Percentiles rank a stretch among this genome's conserved stretches.
phyloP scores from a whole-genome alignment of 164 flowering plant genomes.

The Echeveria elegans region DNA sequence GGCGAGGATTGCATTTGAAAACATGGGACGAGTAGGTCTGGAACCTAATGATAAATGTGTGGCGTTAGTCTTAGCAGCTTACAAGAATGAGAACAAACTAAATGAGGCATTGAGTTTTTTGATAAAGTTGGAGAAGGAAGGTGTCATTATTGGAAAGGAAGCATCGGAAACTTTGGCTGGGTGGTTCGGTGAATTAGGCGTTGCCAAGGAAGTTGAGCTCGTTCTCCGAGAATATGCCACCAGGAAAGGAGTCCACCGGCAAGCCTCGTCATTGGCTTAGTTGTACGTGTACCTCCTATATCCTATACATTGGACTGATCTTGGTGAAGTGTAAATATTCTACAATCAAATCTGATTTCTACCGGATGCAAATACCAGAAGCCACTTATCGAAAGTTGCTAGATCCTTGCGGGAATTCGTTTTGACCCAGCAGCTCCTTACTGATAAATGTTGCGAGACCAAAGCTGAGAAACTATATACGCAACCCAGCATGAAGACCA shows the following conservation, averaged over 20 bases:
- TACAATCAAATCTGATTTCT: not conserved
- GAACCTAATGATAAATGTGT: constrained; percentile 71
- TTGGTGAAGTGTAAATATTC: not conserved
- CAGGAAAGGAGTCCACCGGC: not conserved
- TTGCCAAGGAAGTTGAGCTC: constrained; percentile 60
- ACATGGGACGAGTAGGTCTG: constrained; percentile 55
- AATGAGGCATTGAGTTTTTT: constrained; percentile 54
- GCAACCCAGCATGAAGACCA: too few species aligned
- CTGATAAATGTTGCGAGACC: too few species aligned
- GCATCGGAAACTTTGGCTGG: constrained; percentile 49
- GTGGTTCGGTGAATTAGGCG: constrained; percentile 69
- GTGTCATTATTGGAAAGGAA: constrained; percentile 51
- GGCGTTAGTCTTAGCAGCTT: constrained; percentile 52
- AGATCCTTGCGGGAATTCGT: too few species aligned
- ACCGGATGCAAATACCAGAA: too few species aligned
- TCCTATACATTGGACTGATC: not conserved
- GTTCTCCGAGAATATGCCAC: constrained; percentile 39
- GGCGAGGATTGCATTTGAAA: constrained; percentile 60
- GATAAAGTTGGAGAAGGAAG: constrained; percentile 54
- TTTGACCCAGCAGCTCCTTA: too few species aligned
- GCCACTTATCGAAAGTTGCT: too few species aligned
- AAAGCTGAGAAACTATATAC: not conserved
- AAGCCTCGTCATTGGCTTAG: not conserved
- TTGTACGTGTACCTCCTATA: too few species aligned
- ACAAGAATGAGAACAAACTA: constrained; percentile 57